These are phyloP conservation scores for Mariannaea elegans DNA, from an alignment of 2,329 filamentous ascomycete species.

Conservation along the genomic window DNA sequence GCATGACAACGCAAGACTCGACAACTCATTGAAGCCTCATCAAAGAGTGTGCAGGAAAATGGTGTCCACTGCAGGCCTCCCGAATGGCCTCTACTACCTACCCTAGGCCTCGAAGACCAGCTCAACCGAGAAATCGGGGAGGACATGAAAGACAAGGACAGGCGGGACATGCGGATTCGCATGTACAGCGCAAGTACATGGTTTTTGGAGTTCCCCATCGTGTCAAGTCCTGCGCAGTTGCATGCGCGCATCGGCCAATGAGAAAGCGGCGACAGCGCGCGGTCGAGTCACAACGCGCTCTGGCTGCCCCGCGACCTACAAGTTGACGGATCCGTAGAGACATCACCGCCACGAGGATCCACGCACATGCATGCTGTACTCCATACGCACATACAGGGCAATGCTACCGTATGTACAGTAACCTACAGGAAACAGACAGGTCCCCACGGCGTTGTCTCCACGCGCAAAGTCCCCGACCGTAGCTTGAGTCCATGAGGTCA, in stretches of 20 bases:
- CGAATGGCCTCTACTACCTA: constrained; percentile 31
- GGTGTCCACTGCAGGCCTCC: constrained; percentile 25
- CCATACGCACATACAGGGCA: not conserved
- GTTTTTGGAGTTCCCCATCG: not conserved
- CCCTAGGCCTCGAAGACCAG: constrained; percentile 26
- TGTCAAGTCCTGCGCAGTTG: not conserved
- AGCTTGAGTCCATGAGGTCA: no score
- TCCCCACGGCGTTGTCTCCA: no score
- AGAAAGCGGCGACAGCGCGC: constrained; percentile 30
- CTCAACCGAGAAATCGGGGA: not conserved
- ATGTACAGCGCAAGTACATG: constrained; percentile 32
- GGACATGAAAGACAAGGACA: not conserved
- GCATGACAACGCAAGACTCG: constrained; percentile 11
- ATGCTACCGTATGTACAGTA: not conserved
- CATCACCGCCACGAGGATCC: constrained; percentile 24
- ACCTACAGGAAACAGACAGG: no score
- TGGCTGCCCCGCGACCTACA: constrained; percentile 19
- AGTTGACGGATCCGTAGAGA: no score
- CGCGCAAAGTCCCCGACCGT: no score
- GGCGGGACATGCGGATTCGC: not conserved
- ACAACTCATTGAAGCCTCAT: constrained; percentile 9
- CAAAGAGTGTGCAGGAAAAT: constrained; percentile 25
- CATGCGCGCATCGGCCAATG: constrained; percentile 26
- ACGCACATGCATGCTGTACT: not conserved
- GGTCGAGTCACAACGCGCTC: constrained; percentile 35